A percentile compares a stretch with the other conserved stretches of the same genome.
Evolutionary conservation across 2,329 filamentous ascomycete species (phyloP).

Genomic region (Domatiomyces catenatus): DNA sequence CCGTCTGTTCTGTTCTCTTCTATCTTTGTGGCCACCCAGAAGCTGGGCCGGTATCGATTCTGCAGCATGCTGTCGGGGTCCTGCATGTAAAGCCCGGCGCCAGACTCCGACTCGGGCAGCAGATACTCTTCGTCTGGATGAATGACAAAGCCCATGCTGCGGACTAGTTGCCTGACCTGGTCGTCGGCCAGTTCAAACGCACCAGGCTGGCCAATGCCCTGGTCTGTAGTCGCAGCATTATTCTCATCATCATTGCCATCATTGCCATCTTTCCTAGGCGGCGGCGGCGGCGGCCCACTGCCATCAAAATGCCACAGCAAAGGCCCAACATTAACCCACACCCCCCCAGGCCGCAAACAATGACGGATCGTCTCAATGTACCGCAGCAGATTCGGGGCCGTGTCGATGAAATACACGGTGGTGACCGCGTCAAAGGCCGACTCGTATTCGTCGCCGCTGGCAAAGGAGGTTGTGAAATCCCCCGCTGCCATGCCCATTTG

Average conservation of each 20-base stretch:
- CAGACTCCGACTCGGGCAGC: neutral
- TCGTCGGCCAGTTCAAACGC: constrained; percentile 81
- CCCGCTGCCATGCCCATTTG: constrained; percentile 85
- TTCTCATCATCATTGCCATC: constrained; percentile 11
- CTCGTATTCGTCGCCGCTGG: constrained; percentile 40
- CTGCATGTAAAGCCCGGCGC: constrained; percentile 59
- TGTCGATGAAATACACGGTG: constrained; percentile 93
- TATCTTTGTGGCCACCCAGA: constrained; percentile 71
- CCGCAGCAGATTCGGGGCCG: constrained; percentile 77
- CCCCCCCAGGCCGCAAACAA: constrained; percentile 60
- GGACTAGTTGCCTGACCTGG: constrained; percentile 64
- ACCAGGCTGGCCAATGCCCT: constrained; percentile 72
- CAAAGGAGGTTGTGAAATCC: constrained; percentile 83
- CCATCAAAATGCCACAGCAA: constrained; percentile 93
- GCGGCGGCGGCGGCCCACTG: constrained; percentile 36
- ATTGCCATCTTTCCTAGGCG: constrained; percentile 9
- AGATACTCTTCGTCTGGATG: constrained; percentile 27
- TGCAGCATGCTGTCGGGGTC: constrained; percentile 73
- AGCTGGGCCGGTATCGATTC: constrained; percentile 62
- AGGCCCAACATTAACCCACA: constrained; percentile 82
- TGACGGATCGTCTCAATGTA: constrained; percentile 73
- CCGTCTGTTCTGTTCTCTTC: neutral
- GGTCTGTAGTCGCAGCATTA: constrained; percentile 31
- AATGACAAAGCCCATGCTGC: constrained; percentile 61
- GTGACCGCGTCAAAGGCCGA: constrained; percentile 65